Base-by-base conservation (phyloP, 768 basidiomycete species). In the Mycena floridula region DNA sequence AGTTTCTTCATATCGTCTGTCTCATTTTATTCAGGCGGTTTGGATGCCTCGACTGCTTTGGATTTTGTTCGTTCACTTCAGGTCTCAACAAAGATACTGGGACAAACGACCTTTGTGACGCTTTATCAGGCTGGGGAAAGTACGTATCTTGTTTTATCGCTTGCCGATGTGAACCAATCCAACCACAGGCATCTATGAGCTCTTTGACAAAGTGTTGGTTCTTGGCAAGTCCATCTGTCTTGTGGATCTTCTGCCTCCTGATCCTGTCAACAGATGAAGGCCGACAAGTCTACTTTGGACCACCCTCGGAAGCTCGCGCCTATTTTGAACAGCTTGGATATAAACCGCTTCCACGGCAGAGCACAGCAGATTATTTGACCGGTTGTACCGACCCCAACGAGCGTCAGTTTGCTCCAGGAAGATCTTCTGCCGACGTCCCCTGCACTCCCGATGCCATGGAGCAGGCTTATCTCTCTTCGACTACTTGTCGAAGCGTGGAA, bases 131-230 rank as follows among this genome's bases (percentile, higher is more conserved):
- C 89, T 5, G 83, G 88, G 48, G 88, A 92, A 61, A 77, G 68
- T 46, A 22, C 43, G 11, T 9, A 16, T 28, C 24, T 6, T 16
- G 35, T 25, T 12, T 13, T 42, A 18, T 21, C 16, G 21, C 24
- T 30, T 36, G 40, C 28, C 16, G 16, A 32, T n/a, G n/a, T n/a
- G n/a, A n/a, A n/a, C n/a, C 16, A 32, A 9, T 32, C 26, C 30
- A 42, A 28, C 32, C 32, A 13, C 23, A 35, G 26, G 72, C 42
- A 84, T 87, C 48, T 85, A 85, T 47, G 70, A 80, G 0, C 54
- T 85, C 2, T 94, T 95, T 57, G 91, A 94, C 68, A 92, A 92
- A 61, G 88, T 95, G 25, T 69, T 90, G 53, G 77, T 95, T 24
- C 72, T 96, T 49, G 79, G 87, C 62, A 69, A 85, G n/a, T n/a